These are phyloP conservation scores for Pelargonium nanum DNA, from an alignment of 345 rosid species.

Conservation along the genomic window DNA sequence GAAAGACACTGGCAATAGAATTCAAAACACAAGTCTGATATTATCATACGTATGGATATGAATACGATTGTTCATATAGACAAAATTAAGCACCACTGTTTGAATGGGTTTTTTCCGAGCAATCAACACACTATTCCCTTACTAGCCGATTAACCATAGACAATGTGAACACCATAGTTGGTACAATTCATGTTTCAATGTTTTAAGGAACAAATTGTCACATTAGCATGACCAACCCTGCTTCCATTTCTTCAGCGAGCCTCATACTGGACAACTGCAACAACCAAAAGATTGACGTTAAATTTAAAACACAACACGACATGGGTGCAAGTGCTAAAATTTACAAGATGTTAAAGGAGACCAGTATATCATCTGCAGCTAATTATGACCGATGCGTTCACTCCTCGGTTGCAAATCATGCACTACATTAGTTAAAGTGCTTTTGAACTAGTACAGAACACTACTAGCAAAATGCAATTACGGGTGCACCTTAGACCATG, in stretches of 20 bases:
- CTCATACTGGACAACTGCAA: slow-evolving; percentile 64
- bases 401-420: too few species aligned
- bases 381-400: too few species aligned
- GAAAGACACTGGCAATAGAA: neutral
- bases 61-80: neutral
- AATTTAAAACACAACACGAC: neutral
- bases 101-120: neutral
- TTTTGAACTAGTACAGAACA: too few species aligned
- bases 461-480: too few species aligned
- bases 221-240: neutral
- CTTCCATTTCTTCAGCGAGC: slow-evolving; percentile 32
- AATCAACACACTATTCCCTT: neutral
- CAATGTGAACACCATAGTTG: too few species aligned
- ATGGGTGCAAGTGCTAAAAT: slow-evolving; percentile 3
- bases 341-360: too few species aligned
- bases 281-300: slow-evolving; percentile 7
- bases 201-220: neutral
- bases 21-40: too few species aligned
- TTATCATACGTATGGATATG: neutral
- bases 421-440: too few species aligned
- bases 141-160: neutral
- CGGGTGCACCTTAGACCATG: too few species aligned
- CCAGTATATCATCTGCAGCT: too few species aligned
- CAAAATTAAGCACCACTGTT: neutral
- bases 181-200: neutral